Evolutionary conservation across 192 early-diverging fungal genomes (phyloP).

Genomic region (Podila clonocystis): DNA sequence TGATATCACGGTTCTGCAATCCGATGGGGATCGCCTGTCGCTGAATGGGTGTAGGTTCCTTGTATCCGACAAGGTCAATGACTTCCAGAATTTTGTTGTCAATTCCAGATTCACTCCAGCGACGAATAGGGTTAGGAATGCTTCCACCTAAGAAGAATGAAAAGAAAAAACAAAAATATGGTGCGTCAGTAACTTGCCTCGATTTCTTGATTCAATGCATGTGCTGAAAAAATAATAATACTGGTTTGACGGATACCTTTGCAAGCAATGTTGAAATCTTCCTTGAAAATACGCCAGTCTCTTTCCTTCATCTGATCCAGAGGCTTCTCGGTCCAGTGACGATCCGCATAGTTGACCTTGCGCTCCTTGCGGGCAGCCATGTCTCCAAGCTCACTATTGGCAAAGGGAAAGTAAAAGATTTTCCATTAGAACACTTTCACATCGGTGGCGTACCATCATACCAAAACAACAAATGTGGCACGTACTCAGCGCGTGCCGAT

Average conservation of each 20-base stretch:
- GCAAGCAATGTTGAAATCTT: constrained; percentile 96
- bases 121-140: constrained; percentile 90
- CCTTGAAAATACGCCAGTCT: constrained; percentile 99
- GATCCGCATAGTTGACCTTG: constrained; percentile 83
- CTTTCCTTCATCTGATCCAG: constrained; percentile 93
- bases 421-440: background rate
- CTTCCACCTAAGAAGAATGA: constrained; percentile 65
- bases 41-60: constrained; percentile 97
- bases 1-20: constrained; percentile 89
- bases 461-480: background rate
- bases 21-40: constrained; percentile 97
- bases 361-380: constrained; percentile 71
- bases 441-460: background rate
- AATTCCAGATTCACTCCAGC: constrained; percentile 87
- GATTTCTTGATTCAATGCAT: background rate
- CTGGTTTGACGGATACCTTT: constrained; percentile 70
- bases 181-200: background rate
- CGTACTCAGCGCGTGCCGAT: constrained; percentile 65
- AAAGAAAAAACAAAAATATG: background rate
- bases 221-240: background rate
- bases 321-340: constrained; percentile 96
- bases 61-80: constrained; percentile 89
- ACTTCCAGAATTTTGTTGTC: constrained; percentile 74
- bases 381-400: constrained; percentile 66
- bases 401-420: background rate